Evolutionary conservation across 139 green algal species (phyloP).

Genomic region (Auxenochlorella pyrenoidosa): DNA sequence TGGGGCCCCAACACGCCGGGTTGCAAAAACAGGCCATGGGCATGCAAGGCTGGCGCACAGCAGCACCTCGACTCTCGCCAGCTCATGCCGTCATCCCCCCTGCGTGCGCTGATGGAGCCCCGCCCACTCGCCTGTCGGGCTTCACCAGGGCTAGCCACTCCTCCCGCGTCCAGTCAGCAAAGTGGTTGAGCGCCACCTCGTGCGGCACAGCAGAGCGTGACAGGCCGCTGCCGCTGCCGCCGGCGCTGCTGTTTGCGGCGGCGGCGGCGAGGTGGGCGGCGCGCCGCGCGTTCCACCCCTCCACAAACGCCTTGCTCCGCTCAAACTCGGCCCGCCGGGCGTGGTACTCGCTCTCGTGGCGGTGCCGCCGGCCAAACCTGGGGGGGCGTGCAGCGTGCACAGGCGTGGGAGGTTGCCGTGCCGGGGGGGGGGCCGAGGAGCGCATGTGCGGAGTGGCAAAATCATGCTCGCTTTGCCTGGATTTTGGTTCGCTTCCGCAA

Average conservation of each 20-base stretch:
- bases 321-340: conserved; percentile 39
- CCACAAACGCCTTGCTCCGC: conserved; percentile 41
- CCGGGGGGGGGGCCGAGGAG: no score
- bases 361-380: conserved; percentile 54
- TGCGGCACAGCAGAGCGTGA: neutral
- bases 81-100: no score
- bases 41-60: no score
- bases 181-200: conserved; percentile 55
- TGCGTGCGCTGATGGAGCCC: neutral
- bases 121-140: conserved; percentile 24
- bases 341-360: conserved; percentile 46
- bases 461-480: no score
- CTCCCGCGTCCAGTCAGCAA: conserved; percentile 60
- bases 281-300: conserved; percentile 18
- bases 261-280: neutral
- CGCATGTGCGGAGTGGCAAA: no score
- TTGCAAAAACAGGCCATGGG: neutral
- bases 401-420: no score
- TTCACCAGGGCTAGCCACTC: conserved; percentile 55
- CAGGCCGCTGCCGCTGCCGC: neutral
- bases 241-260: neutral
- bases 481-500: no score
- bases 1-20: neutral
- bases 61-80: no score
- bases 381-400: neutral